Percentiles rank a stretch among this genome's conserved stretches.
These are phyloP conservation scores for Trypanosoma brucei DNA, from an alignment of 208 protist genomes.

Conservation along the genomic window DNA sequence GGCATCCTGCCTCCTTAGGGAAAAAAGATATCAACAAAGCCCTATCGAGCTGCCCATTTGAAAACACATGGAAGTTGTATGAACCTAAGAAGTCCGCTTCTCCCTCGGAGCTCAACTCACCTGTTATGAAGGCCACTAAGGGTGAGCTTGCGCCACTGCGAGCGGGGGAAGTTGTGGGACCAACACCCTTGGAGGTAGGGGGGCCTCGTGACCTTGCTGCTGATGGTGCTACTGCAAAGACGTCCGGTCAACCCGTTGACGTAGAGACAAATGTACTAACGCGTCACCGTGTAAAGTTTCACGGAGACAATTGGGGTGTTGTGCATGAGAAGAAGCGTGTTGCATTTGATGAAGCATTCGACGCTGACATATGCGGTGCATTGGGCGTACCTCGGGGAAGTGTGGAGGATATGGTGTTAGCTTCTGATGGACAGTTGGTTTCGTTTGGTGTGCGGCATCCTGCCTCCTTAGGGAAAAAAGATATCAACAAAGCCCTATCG, in stretches of 20 bases:
- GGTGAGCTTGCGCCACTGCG: no score
- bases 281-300: conserved; percentile 34
- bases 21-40: background rate
- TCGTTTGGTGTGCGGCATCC: conserved; percentile 28
- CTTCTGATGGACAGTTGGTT: conserved; percentile 20
- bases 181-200: no score
- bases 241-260: background rate
- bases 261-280: conserved; percentile 15
- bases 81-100: no score
- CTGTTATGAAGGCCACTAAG: no score
- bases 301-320: conserved; percentile 33
- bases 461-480: background rate
- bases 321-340: conserved; percentile 24
- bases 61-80: background rate
- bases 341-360: conserved; percentile 27
- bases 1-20: background rate
- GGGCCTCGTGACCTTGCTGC: no score
- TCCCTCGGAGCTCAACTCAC: no score
- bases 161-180: no score
- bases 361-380: conserved; percentile 27
- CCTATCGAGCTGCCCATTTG: background rate
- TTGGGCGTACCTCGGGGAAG: conserved; percentile 12
- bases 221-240: background rate
- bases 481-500: background rate
- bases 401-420: conserved; percentile 23